These are phyloP conservation scores for Boletus eberwhitei DNA, from an alignment of 768 basidiomycete species.

Conservation along the genomic window DNA sequence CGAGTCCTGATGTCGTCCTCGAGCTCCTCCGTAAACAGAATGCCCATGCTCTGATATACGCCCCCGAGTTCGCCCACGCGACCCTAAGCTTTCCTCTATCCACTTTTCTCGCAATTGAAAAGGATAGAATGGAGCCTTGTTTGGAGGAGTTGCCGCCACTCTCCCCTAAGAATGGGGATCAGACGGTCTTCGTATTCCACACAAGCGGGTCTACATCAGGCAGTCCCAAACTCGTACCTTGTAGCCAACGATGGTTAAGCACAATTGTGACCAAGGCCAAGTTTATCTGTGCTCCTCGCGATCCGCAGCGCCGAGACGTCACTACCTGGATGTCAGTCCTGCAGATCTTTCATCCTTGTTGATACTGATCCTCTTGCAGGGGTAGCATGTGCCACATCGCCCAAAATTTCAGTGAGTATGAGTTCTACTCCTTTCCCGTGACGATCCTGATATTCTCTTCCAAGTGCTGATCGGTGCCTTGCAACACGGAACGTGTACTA, in stretches of 20 bases:
- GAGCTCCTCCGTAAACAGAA: conserved; percentile 63
- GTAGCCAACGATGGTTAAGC: conserved; percentile 64
- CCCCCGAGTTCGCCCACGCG: conserved; percentile 49
- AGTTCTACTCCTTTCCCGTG: conserved; percentile 15
- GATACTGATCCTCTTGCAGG: conserved; percentile 45
- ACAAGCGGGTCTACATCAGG: conserved; percentile 84
- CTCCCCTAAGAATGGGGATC: conserved; percentile 34
- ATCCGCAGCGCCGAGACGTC: conserved; percentile 59
- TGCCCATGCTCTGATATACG: conserved; percentile 63
- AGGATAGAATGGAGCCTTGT: conserved; percentile 36
- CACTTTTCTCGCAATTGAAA: conserved; percentile 42
- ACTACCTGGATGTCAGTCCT: conserved; percentile 66
- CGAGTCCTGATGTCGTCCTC: conserved; percentile 66
- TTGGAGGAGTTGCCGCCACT: conserved; percentile 43
- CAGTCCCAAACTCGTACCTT: conserved; percentile 74
- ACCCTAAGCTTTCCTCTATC: conserved; percentile 48
- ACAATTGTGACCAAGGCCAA: conserved; percentile 59
- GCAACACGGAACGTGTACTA: conserved; percentile 68
- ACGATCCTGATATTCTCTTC: conserved; percentile 18
- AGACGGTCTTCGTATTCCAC: conserved; percentile 68
- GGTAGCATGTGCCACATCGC: conserved; percentile 84
- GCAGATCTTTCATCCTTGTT: conserved; percentile 14
- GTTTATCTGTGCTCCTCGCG: conserved; percentile 46
- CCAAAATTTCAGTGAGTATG: conserved; percentile 65
- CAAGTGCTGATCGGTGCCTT: conserved; percentile 65